Percentiles rank a stretch among this genome's conserved stretches.
Conservation (phyloP, 805 yeast species). For the Millerozyma miso region DNA sequence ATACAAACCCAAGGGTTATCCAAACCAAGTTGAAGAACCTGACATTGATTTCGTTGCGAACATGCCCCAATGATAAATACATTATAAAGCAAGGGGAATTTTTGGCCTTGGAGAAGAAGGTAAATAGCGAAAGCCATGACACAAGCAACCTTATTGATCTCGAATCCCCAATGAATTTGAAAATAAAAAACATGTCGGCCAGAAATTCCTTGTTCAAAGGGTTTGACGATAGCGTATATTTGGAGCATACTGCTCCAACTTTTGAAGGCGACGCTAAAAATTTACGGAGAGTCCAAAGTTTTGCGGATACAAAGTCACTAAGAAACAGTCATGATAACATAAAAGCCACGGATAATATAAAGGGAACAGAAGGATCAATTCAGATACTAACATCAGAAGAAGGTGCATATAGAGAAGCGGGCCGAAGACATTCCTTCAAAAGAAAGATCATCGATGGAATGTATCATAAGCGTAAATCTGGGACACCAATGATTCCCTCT, state of each 20-base stretch:
- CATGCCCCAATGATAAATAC: constrained; percentile 31
- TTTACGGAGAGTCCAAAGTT: constrained; percentile 1
- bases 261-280: neutral
- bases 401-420: neutral
- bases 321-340: neutral
- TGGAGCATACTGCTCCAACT: neutral
- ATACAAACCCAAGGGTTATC: constrained; percentile 33
- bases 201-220: constrained; percentile 1
- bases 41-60: constrained; percentile 35
- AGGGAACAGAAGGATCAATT: neutral
- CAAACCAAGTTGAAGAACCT: constrained; percentile 30
- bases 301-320: neutral
- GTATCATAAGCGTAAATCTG: neutral
- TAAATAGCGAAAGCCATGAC: neutral
- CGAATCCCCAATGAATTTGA: neutral
- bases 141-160: neutral
- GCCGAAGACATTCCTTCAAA: neutral
- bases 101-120: constrained; percentile 15
- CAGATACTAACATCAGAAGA: neutral
- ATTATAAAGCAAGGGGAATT: constrained; percentile 28
- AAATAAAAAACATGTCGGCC: neutral
- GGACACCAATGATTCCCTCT: constrained; percentile 4
- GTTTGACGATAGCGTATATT: constrained; percentile 1
- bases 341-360: neutral
- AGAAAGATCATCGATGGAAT: neutral